Evolutionary conservation across 371 early-diverging fungal genomes (phyloP), one percentile per base, ranked within the genome.

Genomic region (Batkoa obscura): DNA sequence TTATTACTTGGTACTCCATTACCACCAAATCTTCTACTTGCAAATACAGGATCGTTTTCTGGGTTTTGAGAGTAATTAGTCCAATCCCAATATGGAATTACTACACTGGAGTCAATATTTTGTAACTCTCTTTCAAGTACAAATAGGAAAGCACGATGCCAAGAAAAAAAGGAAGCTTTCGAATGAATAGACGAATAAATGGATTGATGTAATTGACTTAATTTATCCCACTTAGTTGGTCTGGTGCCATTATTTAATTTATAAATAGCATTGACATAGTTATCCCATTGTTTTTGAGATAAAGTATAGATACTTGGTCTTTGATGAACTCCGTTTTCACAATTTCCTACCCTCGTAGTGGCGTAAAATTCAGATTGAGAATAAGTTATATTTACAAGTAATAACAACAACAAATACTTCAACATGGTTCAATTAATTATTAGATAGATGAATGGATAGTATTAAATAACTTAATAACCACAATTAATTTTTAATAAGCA

Each of bases 1-100:
- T 31, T 33, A 23, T n/a, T 3, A 5, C 30, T 17, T 5, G 3
- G 6, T 2, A 42, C 3, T 2, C 55, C 43, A n/a, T 54, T 33
- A n/a, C n/a, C 3, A 38, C 55, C 55, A 33, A 37, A 39, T 43
- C 37, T n/a, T 3, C 34, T 3, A 2, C 38, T 2, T 6, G 3
- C 4, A 9, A 34, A 43, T 5, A 43, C 23, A 10, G 55, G 55
- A 32, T 54, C 55, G 3, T 15, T 5, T 4, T 54, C 37, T 12
- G 37, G 35, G 23, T 43, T 39, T 4, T 34, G 41, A n/a, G 35
- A 54, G 35, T 42, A 10, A 13, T 61, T 41, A 12, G 52, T 35
- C 42, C 56, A 41, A 32, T 43, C 58, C 58, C 58, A 58, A 32
- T 50, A 58, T 9, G 58, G 50, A 1, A 58, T 36, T 15, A 31